Conservation (phyloP, 140 eudicot species). For the Flaveria floridana region DNA sequence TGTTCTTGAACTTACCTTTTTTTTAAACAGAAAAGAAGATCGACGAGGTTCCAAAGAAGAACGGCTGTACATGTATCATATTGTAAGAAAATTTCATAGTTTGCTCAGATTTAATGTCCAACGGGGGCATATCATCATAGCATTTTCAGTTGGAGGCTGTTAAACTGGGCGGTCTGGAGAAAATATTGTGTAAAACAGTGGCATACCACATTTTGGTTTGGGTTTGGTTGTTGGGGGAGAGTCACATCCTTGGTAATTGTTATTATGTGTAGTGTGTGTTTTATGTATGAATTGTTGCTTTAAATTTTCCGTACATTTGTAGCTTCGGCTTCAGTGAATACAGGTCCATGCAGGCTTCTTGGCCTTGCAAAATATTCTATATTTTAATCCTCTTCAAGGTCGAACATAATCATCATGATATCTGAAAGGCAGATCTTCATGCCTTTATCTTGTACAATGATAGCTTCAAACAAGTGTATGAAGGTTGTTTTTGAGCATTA, state of each 20-base stretch:
- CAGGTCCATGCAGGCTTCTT: slow-evolving; percentile 28
- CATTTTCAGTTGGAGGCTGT: slow-evolving; percentile 32
- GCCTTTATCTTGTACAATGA: not conserved
- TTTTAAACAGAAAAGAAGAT: slow-evolving; percentile 71
- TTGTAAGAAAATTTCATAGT: slow-evolving; percentile 46
- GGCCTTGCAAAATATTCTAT: slow-evolving; percentile 6
- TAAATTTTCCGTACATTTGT: slow-evolving; percentile 30
- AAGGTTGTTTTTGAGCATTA: not conserved
- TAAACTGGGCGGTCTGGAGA: slow-evolving; percentile 34
- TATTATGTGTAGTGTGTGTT: slow-evolving; percentile 45
- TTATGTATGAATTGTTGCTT: slow-evolving; percentile 47
- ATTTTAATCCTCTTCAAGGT: not conserved
- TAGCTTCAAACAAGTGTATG: not conserved
- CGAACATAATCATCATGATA: not conserved
- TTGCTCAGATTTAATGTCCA: slow-evolving; percentile 35
- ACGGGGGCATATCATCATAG: not conserved
- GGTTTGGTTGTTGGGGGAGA: slow-evolving; percentile 32
- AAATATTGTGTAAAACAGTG: slow-evolving; percentile 53
- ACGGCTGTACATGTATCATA: slow-evolving; percentile 64
- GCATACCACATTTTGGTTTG: slow-evolving; percentile 36
- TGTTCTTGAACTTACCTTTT: not conserved
- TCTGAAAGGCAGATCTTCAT: not conserved
- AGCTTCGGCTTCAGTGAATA: slow-evolving; percentile 41
- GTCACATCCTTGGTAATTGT: slow-evolving; percentile 38
- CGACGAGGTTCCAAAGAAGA: slow-evolving; percentile 63